These are phyloP conservation scores for Metschnikowia gruessii DNA, from an alignment of 805 yeast species.

Conservation along the genomic window DNA sequence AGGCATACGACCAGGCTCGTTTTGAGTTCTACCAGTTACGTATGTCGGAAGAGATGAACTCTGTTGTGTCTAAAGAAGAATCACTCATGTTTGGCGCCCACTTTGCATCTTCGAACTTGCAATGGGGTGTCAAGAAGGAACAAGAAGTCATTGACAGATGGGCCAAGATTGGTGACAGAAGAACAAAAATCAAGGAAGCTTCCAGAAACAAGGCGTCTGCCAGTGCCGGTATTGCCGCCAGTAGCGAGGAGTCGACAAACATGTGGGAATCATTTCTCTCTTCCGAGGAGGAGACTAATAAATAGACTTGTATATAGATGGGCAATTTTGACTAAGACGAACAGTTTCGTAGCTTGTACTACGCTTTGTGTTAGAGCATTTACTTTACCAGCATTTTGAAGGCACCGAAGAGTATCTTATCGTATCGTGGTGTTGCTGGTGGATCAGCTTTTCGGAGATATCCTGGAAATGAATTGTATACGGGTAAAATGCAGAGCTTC, in stretches of 20 bases:
- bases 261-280: conserved; percentile 24
- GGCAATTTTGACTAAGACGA: conserved; percentile 1
- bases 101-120: conserved; percentile 58
- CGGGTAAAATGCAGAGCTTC: too few species aligned
- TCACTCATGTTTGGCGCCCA: conserved; percentile 81
- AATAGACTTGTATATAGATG: conserved; percentile 13
- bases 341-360: neutral
- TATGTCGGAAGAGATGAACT: conserved; percentile 78
- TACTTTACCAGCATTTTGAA: too few species aligned
- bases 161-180: conserved; percentile 65
- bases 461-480: too few species aligned
- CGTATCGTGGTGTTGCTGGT: too few species aligned
- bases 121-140: conserved; percentile 69
- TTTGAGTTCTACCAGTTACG: conserved; percentile 85
- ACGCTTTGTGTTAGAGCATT: neutral
- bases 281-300: conserved; percentile 17
- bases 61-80: conserved; percentile 74
- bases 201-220: conserved; percentile 25
- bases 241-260: conserved; percentile 21
- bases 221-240: conserved; percentile 19
- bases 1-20: conserved; percentile 83
- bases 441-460: too few species aligned
- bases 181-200: conserved; percentile 56
- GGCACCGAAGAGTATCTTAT: too few species aligned
- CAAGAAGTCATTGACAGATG: conserved; percentile 68